These are phyloP conservation scores for Juglanconis sp. DNA, from an alignment of 2,329 filamentous ascomycete species.

Conservation along the genomic window DNA sequence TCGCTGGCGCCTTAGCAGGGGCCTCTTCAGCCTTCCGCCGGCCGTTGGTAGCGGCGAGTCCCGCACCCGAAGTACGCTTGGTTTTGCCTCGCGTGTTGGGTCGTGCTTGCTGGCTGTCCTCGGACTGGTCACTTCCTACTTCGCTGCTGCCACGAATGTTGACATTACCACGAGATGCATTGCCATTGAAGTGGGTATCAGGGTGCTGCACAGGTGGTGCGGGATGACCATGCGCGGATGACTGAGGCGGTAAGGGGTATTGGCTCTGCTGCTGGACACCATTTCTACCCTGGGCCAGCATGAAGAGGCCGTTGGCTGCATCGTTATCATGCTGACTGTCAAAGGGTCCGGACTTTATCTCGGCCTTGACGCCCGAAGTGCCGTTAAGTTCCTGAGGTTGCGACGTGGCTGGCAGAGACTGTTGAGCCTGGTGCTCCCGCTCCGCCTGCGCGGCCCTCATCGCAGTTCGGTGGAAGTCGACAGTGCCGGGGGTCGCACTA, in stretches of 20 bases:
- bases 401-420: slow-evolving; percentile 40
- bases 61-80: slow-evolving; percentile 57
- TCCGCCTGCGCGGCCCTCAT: slow-evolving; percentile 73
- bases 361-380: slow-evolving; percentile 39
- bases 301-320: slow-evolving; percentile 88
- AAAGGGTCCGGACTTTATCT: slow-evolving; percentile 63
- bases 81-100: slow-evolving; percentile 63
- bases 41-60: slow-evolving; percentile 50
- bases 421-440: slow-evolving; percentile 41
- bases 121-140: slow-evolving; percentile 66
- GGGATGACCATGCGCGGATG: slow-evolving; percentile 50
- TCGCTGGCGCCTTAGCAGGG: slow-evolving; percentile 57
- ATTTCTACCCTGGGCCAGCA: slow-evolving; percentile 73
- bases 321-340: slow-evolving; percentile 84
- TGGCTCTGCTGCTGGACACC: slow-evolving; percentile 49
- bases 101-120: slow-evolving; percentile 68
- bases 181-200: slow-evolving; percentile 48
- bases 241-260: slow-evolving; percentile 42
- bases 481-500: slow-evolving; percentile 80
- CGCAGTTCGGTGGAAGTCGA: slow-evolving; percentile 94
- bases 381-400: slow-evolving; percentile 53
- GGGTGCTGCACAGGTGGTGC: slow-evolving; percentile 32
- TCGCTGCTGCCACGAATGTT: slow-evolving; percentile 61
- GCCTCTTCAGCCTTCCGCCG: slow-evolving; percentile 75
- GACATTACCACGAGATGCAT: slow-evolving; percentile 36